Conservation (phyloP, 2,329 filamentous ascomycete genomes). For the Pseudocercospora ulei region DNA sequence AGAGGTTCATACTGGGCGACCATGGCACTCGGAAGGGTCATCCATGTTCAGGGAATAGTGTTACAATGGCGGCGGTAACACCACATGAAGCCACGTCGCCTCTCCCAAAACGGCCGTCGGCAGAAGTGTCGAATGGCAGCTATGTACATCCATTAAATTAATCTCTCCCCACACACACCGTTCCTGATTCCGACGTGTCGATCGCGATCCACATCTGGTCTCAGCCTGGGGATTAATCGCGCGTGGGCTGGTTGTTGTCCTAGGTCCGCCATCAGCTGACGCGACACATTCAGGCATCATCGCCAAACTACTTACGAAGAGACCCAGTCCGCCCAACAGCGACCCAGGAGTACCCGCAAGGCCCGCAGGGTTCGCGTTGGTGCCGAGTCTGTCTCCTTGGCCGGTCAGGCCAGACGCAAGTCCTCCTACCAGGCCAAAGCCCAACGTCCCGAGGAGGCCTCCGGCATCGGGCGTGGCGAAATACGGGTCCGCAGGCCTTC, state of each 20-base stretch:
- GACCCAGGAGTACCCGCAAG: neutral
- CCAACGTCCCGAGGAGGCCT: conserved; percentile 1
- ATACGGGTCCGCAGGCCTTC: conserved; percentile 1
- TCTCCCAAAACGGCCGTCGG: too few relatives aligned
- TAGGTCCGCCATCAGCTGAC: neutral
- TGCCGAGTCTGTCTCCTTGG: conserved; percentile 1
- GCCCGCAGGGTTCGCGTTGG: conserved; percentile 1
- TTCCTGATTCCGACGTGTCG: too few relatives aligned
- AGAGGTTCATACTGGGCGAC: too few relatives aligned
- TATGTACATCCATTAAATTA: too few relatives aligned
- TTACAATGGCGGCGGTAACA: too few relatives aligned
- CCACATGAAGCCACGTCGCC: too few relatives aligned
- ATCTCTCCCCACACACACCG: too few relatives aligned
- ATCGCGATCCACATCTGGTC: too few relatives aligned
- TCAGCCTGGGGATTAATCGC: too few relatives aligned
- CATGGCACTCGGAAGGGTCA: too few relatives aligned
- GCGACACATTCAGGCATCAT: neutral
- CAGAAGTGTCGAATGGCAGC: too few relatives aligned
- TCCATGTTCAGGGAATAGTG: too few relatives aligned
- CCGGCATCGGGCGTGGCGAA: conserved; percentile 5
- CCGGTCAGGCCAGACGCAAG: conserved; percentile 1
- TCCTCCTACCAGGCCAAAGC: conserved; percentile 1
- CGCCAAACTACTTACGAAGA: conserved; percentile 1
- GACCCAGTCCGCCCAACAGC: conserved; percentile 1
- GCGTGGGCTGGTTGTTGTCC: conserved; percentile 1